Percentiles rank a stretch among this genome's conserved stretches.
These are phyloP conservation scores for Aquanectria penicillioides DNA, from an alignment of 2,329 filamentous ascomycete species.

Conservation along the genomic window DNA sequence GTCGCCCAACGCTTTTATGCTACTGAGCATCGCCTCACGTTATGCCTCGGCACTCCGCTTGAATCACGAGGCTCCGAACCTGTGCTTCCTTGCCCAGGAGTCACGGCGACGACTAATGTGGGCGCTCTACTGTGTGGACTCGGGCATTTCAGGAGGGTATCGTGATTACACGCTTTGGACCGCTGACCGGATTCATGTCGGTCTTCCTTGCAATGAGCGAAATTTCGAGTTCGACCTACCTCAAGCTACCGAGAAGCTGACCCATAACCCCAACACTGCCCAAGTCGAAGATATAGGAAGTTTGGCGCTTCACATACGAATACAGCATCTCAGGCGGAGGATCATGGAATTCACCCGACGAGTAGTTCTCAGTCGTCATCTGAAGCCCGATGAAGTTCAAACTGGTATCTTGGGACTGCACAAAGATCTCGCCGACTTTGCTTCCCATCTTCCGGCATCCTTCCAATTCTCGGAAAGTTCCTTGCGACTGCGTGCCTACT, in stretches of 20 bases:
- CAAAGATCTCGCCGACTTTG: conserved; percentile 63
- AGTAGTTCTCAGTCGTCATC: conserved; percentile 47
- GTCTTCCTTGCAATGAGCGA: conserved; percentile 55
- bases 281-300: conserved; percentile 64
- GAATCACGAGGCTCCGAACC: conserved; percentile 53
- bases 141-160: conserved; percentile 54
- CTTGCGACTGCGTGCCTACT: conserved; percentile 65
- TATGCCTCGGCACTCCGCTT: conserved; percentile 55
- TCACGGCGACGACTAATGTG: conserved; percentile 56
- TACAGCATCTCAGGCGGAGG: conserved; percentile 63
- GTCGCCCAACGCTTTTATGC: conserved; percentile 57
- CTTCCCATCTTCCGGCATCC: conserved; percentile 61
- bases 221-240: conserved; percentile 67
- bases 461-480: conserved; percentile 69
- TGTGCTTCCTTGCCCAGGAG: conserved; percentile 54
- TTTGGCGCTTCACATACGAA: conserved; percentile 65
- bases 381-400: conserved; percentile 56
- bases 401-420: conserved; percentile 57
- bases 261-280: conserved; percentile 52
- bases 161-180: conserved; percentile 57
- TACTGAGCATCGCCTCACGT: conserved; percentile 54
- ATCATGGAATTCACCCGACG: conserved; percentile 65
- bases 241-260: conserved; percentile 63
- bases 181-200: conserved; percentile 53
- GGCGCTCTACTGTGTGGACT: conserved; percentile 56